Conservation (phyloP, 108 stramenopile species). For the Chaetoceros tenuissimus region DNA sequence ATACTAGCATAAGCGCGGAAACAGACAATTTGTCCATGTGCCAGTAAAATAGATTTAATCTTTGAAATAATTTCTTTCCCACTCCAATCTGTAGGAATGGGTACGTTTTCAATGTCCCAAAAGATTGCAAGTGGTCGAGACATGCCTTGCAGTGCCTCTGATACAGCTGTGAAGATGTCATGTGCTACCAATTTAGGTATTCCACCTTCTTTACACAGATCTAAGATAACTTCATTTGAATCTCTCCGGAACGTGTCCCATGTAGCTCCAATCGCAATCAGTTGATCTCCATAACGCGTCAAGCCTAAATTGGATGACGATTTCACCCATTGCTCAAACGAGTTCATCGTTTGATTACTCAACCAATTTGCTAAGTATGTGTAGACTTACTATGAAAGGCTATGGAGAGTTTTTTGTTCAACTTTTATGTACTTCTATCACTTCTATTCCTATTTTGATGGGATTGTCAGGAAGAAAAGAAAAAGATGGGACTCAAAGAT, state of each 20-base stretch:
- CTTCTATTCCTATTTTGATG: too few relatives aligned
- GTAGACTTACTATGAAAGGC: too few relatives aligned
- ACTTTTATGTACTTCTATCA: too few relatives aligned
- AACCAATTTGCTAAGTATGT: too few relatives aligned
- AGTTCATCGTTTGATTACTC: too few relatives aligned
- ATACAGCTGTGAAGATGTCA: conserved; percentile 19
- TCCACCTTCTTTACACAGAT: conserved; percentile 16
- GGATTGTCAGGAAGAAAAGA: too few relatives aligned
- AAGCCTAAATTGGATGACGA: conserved; percentile 8
- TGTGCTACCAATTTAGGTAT: conserved; percentile 26
- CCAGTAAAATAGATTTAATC: conserved; percentile 17
- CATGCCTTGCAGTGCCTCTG: not conserved
- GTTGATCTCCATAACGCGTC: conserved; percentile 9
- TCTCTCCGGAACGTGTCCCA: conserved; percentile 29
- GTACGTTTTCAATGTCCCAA: conserved; percentile 35
- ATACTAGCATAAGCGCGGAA: conserved; percentile 33
- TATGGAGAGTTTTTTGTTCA: too few relatives aligned
- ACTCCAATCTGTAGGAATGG: conserved; percentile 18
- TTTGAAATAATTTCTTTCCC: conserved; percentile 4
- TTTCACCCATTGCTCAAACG: conserved; percentile 30
- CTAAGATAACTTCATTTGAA: conserved; percentile 12
- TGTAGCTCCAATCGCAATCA: conserved; percentile 22
- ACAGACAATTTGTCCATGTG: conserved; percentile 15
- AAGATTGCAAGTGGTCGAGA: conserved; percentile 20
- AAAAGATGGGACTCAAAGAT: too few relatives aligned